Evolutionary conservation across 176 grass and related monocot species (phyloP), one percentile per base, ranked within the genome.

Genomic region (Bonia amplexicaulis): DNA sequence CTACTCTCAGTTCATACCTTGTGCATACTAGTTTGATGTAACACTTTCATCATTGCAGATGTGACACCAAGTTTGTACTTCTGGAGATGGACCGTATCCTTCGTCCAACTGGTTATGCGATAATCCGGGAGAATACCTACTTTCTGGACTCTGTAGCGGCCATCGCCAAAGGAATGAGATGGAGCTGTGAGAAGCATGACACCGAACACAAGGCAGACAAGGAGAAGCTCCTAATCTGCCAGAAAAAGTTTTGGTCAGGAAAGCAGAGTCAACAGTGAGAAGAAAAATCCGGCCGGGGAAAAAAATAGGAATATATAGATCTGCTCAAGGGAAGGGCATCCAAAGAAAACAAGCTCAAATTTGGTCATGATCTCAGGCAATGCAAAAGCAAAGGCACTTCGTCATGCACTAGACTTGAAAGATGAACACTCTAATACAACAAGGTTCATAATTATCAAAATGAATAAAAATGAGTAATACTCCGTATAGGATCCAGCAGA

Each of bases 71-170:
- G 73, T 85, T 85, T 78, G 93, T 98, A 19, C 92, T 98, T 20
- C 89, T 98, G 73, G 95, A 98, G 83, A 98, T 98, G 95, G 95
- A 98, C 84, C 88, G 93, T 0, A 92, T 98, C 80, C 93, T 98
- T 80, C 95, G 95, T 13, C 95, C 95, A 7, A 81, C 80, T 0
- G 95, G 93, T 12, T 89, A 98, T 68, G 93, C 67, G 0, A 95
- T 98, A 70, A 95, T 95, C 87, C 71, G 89, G 66, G 95, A 98
- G 44, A 90, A 83, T 54, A 74, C 86, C n/a, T 98, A 98, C 83
- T 98, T 93, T 35, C 87, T 93, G 31, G 91, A 98, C 69, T 86
- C 91, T 9, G 80, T 93, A 48, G 90, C 95, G 5, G 61, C 91
- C 73, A 86, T 95, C 10, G 87, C 87, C 37, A 93, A 95, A 88